A percentile compares a stretch with the other conserved stretches of the same genome.
phyloP scores from a whole-genome alignment of 2,329 filamentous ascomycete species.

The Myriosclerotinia curreyana region DNA sequence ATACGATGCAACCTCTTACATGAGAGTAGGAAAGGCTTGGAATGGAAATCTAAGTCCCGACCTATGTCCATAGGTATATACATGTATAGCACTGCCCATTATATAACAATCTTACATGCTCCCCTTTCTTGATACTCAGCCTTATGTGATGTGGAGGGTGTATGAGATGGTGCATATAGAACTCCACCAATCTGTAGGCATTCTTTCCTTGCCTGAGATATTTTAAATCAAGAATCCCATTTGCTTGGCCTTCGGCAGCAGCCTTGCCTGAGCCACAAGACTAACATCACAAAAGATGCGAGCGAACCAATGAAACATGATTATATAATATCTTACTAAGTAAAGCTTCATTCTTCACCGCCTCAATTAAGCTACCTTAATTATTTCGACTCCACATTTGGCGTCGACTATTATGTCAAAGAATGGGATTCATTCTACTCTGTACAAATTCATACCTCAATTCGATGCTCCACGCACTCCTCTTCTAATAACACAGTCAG shows the following conservation, averaged over 20 bases:
- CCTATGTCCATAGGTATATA: too few species aligned
- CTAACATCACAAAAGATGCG: not conserved
- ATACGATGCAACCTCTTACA: slow-evolving; percentile 5
- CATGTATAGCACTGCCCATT: too few species aligned
- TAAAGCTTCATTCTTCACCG: not conserved
- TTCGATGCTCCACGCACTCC: not conserved
- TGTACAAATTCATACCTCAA: not conserved
- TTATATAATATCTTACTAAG: not conserved
- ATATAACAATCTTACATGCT: not conserved
- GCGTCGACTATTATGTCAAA: slow-evolving; percentile 11
- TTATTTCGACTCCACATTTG: not conserved
- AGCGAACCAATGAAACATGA: not conserved
- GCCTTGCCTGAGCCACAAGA: slow-evolving; percentile 2
- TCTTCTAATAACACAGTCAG: not conserved
- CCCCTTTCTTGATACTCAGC: not conserved
- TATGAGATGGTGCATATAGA: too few species aligned
- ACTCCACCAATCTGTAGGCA: not conserved
- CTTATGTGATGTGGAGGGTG: not conserved
- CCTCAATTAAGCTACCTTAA: too few species aligned
- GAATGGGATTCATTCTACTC: slow-evolving; percentile 9
- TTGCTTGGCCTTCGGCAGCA: not conserved
- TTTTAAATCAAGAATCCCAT: not conserved
- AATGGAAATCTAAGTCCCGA: not conserved
- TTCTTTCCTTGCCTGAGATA: not conserved
- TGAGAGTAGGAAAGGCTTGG: not conserved